phyloP scores from a whole-genome alignment of 208 protist species.

The Herpetomonas tarakana region DNA sequence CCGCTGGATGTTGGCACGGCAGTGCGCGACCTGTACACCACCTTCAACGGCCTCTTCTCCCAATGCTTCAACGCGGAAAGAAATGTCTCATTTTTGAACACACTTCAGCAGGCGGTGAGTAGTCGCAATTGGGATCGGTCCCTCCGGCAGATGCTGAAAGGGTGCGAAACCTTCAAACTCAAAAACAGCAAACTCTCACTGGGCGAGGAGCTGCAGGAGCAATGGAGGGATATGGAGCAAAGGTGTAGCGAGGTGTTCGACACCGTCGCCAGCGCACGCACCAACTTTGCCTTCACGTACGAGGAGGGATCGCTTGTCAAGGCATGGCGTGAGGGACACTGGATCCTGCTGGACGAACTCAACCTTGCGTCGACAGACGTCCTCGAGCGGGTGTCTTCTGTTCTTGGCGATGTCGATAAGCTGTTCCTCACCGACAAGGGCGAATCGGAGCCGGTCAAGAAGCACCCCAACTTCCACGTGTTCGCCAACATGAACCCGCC shows the following conservation, averaged over 20 bases:
- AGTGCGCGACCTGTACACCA: slow-evolving; percentile 62
- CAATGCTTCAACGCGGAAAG: slow-evolving; percentile 90
- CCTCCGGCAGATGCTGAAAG: slow-evolving; percentile 73
- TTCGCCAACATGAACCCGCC: slow-evolving; percentile 99
- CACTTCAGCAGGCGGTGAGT: slow-evolving; percentile 56
- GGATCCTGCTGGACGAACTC: slow-evolving; percentile 99
- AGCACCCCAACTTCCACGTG: slow-evolving; percentile 98
- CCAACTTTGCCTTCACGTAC: slow-evolving; percentile 97
- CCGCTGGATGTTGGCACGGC: slow-evolving; percentile 94
- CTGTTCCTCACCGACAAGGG: slow-evolving; percentile 84
- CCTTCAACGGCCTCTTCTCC: slow-evolving; percentile 93
- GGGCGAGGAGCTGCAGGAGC: slow-evolving; percentile 15
- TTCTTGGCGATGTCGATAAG: slow-evolving; percentile 92
- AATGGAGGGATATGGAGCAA: slow-evolving; percentile 63
- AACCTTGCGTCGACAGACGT: slow-evolving; percentile 99
- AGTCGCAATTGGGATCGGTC: slow-evolving; percentile 61
- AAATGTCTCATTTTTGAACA: slow-evolving; percentile 76
- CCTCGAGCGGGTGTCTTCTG: slow-evolving; percentile 94
- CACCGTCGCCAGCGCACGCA: slow-evolving; percentile 49
- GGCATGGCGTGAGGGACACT: slow-evolving; percentile 96
- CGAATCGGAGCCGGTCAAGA: slow-evolving; percentile 50
- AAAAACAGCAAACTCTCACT: slow-evolving; percentile 45
- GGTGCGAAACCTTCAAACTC: slow-evolving; percentile 54
- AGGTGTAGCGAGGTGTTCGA: slow-evolving; percentile 46
- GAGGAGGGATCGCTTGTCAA: slow-evolving; percentile 97